Evolutionary conservation across 179 eudicot species (phyloP).

Genomic region (Silene noctiflora): DNA sequence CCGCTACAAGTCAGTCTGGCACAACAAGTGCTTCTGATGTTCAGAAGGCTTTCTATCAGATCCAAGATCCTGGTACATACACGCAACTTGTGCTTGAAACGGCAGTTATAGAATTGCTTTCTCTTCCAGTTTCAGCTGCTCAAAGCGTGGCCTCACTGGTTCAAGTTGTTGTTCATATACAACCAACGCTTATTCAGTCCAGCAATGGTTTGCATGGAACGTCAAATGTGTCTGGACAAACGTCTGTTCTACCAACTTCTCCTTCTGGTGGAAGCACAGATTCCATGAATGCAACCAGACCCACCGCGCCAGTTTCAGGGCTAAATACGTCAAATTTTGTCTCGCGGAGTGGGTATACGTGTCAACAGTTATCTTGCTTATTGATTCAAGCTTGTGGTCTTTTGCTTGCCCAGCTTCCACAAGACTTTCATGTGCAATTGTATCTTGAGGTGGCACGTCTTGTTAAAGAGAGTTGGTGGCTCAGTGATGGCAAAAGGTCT

Average conservation of each 20-base stretch:
- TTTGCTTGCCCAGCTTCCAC: constrained; percentile 88
- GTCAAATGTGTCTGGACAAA: constrained; percentile 50
- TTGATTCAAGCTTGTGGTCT: constrained; percentile 98
- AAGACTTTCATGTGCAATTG: constrained; percentile 80
- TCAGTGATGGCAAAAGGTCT: constrained; percentile 72
- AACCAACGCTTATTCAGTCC: constrained; percentile 85
- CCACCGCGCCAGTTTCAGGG: constrained; percentile 63
- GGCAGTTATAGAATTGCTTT: constrained; percentile 88
- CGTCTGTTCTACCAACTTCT: constrained; percentile 83
- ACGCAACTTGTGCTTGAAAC: constrained; percentile 95
- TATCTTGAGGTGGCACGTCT: constrained; percentile 79
- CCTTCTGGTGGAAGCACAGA: constrained; percentile 98
- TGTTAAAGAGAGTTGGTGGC: constrained; percentile 96
- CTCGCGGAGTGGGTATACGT: constrained; percentile 87
- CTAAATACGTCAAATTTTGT: constrained; percentile 64
- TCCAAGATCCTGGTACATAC: constrained; percentile 94
- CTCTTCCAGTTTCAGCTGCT: constrained; percentile 79
- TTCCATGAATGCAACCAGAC: constrained; percentile 74
- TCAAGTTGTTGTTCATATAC: constrained; percentile 82
- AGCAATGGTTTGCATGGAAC: constrained; percentile 71
- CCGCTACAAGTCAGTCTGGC: constrained; percentile 54
- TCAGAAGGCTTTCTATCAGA: constrained; percentile 87
- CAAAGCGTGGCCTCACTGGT: constrained; percentile 80
- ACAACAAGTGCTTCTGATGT: constrained; percentile 52
- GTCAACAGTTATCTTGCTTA: constrained; percentile 92